These are phyloP conservation scores for Torulaspora quercuum DNA, from an alignment of 805 yeast genomes.

Conservation along the genomic window DNA sequence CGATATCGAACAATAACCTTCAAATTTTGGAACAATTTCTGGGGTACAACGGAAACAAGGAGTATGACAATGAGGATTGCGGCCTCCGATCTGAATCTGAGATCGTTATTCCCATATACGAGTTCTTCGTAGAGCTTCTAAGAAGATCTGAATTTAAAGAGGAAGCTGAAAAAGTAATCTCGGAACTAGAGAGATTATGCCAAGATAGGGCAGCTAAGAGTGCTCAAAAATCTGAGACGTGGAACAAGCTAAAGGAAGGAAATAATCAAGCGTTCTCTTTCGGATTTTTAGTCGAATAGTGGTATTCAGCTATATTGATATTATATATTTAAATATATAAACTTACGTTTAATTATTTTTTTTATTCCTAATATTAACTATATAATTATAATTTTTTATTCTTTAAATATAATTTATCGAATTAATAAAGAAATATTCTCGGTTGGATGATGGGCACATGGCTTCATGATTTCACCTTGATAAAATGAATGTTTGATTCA, in stretches of 20 bases:
- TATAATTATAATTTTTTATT: no score
- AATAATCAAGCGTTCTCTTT: constrained; percentile 6
- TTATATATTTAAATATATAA: no score
- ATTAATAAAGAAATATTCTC: no score
- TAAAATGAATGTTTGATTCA: no score
- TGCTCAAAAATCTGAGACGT: constrained; percentile 45
- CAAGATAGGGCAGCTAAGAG: constrained; percentile 28
- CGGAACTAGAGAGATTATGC: constrained; percentile 37
- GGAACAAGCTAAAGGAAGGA: constrained; percentile 45
- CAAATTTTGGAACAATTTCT: constrained; percentile 32
- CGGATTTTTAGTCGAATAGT: constrained; percentile 6
- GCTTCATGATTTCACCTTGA: no score
- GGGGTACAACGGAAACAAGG: constrained; percentile 28
- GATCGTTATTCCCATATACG: constrained; percentile 53
- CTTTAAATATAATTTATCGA: no score
- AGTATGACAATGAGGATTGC: constrained; percentile 53
- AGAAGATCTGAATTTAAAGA: constrained; percentile 37
- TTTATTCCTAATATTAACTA: no score
- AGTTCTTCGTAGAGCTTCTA: constrained; percentile 54
- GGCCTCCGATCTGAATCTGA: constrained; percentile 46
- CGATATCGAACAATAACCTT: constrained; percentile 12
- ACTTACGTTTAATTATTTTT: no score
- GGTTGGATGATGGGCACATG: no score
- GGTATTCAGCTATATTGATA: neutral
- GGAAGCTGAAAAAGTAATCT: constrained; percentile 38